Conservation (phyloP, 208 protist genomes). For the Acanthamoeba polyphaga region DNA sequence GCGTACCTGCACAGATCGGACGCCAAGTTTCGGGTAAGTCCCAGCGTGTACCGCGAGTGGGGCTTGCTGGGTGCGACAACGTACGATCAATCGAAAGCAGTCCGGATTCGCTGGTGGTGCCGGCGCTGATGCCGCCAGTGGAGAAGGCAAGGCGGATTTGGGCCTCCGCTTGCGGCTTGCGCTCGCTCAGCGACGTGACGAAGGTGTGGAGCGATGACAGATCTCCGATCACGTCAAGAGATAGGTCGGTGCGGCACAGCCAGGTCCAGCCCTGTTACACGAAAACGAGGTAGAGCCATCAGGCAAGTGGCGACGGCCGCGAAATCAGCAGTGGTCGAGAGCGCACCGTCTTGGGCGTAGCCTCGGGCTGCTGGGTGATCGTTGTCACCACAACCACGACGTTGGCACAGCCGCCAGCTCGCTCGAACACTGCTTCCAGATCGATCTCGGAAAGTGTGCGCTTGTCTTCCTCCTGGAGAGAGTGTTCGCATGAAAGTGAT, state of each 20-base stretch:
- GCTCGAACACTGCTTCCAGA: background rate
- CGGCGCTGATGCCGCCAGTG: background rate
- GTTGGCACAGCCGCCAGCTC: slow-evolving; percentile 2
- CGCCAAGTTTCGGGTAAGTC: too few relatives aligned
- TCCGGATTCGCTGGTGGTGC: background rate
- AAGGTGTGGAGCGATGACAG: slow-evolving; percentile 6
- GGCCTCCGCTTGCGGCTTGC: background rate
- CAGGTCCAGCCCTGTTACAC: background rate
- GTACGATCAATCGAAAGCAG: background rate
- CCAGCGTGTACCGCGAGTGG: too few relatives aligned
- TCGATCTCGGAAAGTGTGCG: background rate
- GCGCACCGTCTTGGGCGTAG: background rate
- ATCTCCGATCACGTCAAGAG: background rate
- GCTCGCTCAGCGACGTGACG: slow-evolving; percentile 31
- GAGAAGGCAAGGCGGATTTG: background rate
- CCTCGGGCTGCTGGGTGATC: background rate
- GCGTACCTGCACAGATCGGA: background rate
- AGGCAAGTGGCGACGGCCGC: background rate
- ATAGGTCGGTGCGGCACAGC: slow-evolving; percentile 8
- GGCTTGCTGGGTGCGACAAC: background rate
- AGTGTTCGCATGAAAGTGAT: background rate
- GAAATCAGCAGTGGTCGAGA: too few relatives aligned
- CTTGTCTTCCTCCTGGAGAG: background rate
- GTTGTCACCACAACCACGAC: background rate
- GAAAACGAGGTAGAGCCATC: background rate